Percentiles rank a stretch among this genome's conserved stretches.
These are phyloP conservation scores for Inosperma sp. DNA, from an alignment of 768 basidiomycete species.

Conservation along the genomic window DNA sequence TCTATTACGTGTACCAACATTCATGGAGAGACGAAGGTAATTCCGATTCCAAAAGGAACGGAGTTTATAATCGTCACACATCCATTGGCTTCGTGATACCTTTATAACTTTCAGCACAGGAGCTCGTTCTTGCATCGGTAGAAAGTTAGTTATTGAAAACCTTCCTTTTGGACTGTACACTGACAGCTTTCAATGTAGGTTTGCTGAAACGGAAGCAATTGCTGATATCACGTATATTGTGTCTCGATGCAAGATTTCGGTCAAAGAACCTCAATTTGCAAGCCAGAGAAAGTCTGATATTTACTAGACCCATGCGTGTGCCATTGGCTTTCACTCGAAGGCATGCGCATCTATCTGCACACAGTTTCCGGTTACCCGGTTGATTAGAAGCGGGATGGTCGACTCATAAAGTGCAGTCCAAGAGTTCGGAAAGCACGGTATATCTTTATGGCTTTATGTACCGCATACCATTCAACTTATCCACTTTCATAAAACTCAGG, in stretches of 20 bases:
- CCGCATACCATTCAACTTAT: too few species aligned
- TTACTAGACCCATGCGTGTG: neutral
- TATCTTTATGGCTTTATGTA: too few species aligned
- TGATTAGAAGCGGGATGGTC: neutral
- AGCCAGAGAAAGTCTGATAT: slow-evolving; percentile 37
- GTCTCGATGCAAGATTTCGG: slow-evolving; percentile 38
- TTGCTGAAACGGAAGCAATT: slow-evolving; percentile 44
- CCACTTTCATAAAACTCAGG: too few species aligned
- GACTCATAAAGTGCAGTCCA: neutral
- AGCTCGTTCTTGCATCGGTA: slow-evolving; percentile 42
- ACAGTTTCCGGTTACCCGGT: neutral
- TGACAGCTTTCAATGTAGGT: slow-evolving; percentile 23
- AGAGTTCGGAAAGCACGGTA: too few species aligned
- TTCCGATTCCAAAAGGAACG: slow-evolving; percentile 29
- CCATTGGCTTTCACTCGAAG: slow-evolving; percentile 1
- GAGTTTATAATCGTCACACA: neutral
- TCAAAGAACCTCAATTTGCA: slow-evolving; percentile 47
- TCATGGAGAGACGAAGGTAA: slow-evolving; percentile 25
- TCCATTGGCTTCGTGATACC: slow-evolving; percentile 38
- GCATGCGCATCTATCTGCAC: neutral
- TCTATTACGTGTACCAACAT: slow-evolving; percentile 23
- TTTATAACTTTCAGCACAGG: slow-evolving; percentile 27
- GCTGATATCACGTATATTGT: slow-evolving; percentile 46
- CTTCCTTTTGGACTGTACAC: neutral
- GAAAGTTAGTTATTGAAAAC: slow-evolving; percentile 28